These are phyloP conservation scores for Gastrodia elata DNA, from an alignment of 106 monocot species.

Conservation along the genomic window DNA sequence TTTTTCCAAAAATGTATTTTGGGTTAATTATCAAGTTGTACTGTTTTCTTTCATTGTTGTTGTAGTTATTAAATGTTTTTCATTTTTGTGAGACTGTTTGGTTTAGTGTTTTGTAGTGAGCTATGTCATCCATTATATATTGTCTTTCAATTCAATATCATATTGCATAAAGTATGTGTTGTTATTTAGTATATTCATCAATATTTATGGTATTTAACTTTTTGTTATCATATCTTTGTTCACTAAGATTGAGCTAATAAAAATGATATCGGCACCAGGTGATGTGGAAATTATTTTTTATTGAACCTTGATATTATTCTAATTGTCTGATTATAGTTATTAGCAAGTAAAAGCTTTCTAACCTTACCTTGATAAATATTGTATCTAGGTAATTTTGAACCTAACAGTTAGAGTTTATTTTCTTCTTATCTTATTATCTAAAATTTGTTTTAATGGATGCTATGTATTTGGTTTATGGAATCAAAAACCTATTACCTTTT, in stretches of 20 bases:
- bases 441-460: neutral
- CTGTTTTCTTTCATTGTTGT: neutral
- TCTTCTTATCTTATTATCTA: neutral
- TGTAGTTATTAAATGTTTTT: neutral
- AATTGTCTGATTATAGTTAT: neutral
- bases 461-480: neutral
- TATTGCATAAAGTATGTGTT: neutral
- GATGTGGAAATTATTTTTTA: neutral
- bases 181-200: neutral
- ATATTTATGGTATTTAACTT: neutral
- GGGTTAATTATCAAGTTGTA: neutral
- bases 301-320: neutral
- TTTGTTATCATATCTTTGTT: neutral
- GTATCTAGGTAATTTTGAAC: neutral
- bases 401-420: neutral
- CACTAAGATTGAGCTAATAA: neutral
- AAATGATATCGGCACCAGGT: neutral
- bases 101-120: neutral
- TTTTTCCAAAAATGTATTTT: too few relatives aligned
- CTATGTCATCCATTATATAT: neutral
- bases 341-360: neutral
- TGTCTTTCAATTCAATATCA: neutral
- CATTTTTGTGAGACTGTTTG: neutral
- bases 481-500: neutral
- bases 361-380: too few relatives aligned